These are phyloP conservation scores for Xylariaceae sp. DNA, from an alignment of 2,329 filamentous ascomycete genomes.

Conservation along the genomic window DNA sequence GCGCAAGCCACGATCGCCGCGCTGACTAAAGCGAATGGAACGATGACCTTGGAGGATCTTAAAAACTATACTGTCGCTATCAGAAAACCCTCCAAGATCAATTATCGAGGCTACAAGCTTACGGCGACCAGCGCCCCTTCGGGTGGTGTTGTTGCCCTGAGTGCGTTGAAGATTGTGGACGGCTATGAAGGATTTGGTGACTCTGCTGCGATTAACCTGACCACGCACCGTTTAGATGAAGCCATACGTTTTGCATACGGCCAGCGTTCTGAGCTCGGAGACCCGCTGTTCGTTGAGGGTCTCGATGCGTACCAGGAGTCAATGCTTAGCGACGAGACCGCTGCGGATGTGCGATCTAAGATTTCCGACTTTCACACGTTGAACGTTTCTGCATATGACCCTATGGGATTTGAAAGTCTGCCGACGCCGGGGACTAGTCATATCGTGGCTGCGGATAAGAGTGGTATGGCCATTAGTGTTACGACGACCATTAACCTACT, in stretches of 20 bases:
- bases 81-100: constrained; percentile 64
- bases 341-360: constrained; percentile 56
- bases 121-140: constrained; percentile 73
- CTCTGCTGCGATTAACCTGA: constrained; percentile 59
- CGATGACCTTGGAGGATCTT: constrained; percentile 82
- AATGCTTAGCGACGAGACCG: constrained; percentile 67
- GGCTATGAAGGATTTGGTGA: constrained; percentile 72
- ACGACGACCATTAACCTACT: constrained; percentile 84
- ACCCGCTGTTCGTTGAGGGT: constrained; percentile 71
- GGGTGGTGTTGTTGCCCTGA: constrained; percentile 73
- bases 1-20: constrained; percentile 58
- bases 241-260: constrained; percentile 84
- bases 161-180: constrained; percentile 75
- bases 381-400: constrained; percentile 52
- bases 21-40: constrained; percentile 68
- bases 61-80: constrained; percentile 73
- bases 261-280: constrained; percentile 72
- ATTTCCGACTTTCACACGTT: constrained; percentile 50
- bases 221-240: constrained; percentile 82
- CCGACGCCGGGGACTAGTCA: constrained; percentile 73
- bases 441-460: constrained; percentile 69
- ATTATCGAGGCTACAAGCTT: constrained; percentile 74
- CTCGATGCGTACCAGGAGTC: constrained; percentile 67
- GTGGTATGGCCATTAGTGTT: constrained; percentile 74
- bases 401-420: constrained; percentile 52